A percentile compares a stretch with the other conserved stretches of the same genome.
Conservation (phyloP, 2,329 filamentous ascomycete species). For the Thyridium curvatum region DNA sequence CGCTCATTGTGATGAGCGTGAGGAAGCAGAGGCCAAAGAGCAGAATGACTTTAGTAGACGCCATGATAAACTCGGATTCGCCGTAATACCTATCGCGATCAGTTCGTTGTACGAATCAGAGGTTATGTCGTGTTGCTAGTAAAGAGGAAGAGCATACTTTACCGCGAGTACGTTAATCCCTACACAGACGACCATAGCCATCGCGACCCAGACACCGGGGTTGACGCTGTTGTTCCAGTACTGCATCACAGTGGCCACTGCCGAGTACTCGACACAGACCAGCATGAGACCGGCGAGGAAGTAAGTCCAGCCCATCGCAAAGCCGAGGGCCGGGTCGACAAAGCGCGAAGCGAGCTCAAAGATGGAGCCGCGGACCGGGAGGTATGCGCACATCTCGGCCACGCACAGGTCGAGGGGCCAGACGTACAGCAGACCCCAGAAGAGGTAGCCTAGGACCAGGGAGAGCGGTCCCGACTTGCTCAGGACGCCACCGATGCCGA, state of each 20-base stretch:
- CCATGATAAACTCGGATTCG: slow-evolving; percentile 38
- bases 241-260: slow-evolving; percentile 36
- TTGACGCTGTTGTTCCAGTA: slow-evolving; percentile 36
- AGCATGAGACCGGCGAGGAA: slow-evolving; percentile 40
- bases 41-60: slow-evolving; percentile 29
- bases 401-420: slow-evolving; percentile 38
- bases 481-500: slow-evolving; percentile 36
- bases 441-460: slow-evolving; percentile 35
- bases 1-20: slow-evolving; percentile 36
- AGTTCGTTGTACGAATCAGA: no score
- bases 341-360: slow-evolving; percentile 49
- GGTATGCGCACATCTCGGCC: slow-evolving; percentile 51
- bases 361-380: slow-evolving; percentile 47
- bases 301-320: slow-evolving; percentile 47
- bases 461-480: slow-evolving; percentile 34
- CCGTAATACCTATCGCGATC: slow-evolving; percentile 23
- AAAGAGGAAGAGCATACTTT: no score
- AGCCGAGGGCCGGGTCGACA: slow-evolving; percentile 51
- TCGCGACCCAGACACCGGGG: slow-evolving; percentile 37
- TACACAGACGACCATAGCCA: no score
- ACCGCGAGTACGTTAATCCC: no score
- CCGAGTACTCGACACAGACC: slow-evolving; percentile 36
- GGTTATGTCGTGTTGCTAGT: no score
- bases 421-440: slow-evolving; percentile 36
- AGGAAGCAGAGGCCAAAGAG: slow-evolving; percentile 17